Percentiles rank a stretch among this genome's conserved stretches.
These are phyloP conservation scores for Mortierella sp. DNA, from an alignment of 371 early-diverging fungal genomes.

Conservation along the genomic window DNA sequence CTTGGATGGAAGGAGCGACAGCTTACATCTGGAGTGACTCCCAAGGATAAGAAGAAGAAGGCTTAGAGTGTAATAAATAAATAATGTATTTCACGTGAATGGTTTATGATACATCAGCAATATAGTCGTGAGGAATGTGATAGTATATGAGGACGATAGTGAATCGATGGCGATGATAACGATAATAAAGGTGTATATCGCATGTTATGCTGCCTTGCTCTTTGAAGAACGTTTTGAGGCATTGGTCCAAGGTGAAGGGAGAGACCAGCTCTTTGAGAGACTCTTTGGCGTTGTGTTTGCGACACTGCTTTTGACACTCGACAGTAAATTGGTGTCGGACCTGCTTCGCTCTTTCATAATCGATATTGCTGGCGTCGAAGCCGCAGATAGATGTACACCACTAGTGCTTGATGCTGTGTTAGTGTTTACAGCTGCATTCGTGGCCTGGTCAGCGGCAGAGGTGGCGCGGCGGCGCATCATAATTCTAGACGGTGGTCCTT, in stretches of 20 bases:
- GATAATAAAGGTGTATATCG: too few species aligned
- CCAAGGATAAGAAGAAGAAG: slow-evolving; percentile 31
- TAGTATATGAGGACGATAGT: neutral
- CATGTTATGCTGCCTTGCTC: slow-evolving; percentile 3
- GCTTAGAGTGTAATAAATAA: neutral
- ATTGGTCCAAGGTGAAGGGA: slow-evolving; percentile 35
- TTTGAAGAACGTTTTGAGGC: slow-evolving; percentile 20
- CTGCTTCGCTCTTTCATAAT: slow-evolving; percentile 24
- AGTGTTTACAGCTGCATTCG: neutral
- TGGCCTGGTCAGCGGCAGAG: slow-evolving; percentile 13
- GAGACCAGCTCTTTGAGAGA: slow-evolving; percentile 25
- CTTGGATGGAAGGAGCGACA: slow-evolving; percentile 59
- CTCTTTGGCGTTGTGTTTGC: slow-evolving; percentile 1
- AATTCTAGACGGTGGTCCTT: slow-evolving; percentile 19
- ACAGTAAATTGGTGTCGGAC: slow-evolving; percentile 19
- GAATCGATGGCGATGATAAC: too few species aligned
- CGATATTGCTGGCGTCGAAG: neutral
- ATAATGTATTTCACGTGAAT: neutral
- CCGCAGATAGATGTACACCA: neutral
- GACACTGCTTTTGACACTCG: neutral
- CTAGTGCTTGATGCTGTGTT: neutral
- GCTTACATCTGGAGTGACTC: slow-evolving; percentile 8
- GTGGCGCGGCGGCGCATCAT: slow-evolving; percentile 37
- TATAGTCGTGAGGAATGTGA: neutral
- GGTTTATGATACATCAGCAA: neutral